Evolutionary conservation across 163 green algal genomes (phyloP), one percentile per base, ranked within the genome.

Genomic region (Prototheca cutis): DNA sequence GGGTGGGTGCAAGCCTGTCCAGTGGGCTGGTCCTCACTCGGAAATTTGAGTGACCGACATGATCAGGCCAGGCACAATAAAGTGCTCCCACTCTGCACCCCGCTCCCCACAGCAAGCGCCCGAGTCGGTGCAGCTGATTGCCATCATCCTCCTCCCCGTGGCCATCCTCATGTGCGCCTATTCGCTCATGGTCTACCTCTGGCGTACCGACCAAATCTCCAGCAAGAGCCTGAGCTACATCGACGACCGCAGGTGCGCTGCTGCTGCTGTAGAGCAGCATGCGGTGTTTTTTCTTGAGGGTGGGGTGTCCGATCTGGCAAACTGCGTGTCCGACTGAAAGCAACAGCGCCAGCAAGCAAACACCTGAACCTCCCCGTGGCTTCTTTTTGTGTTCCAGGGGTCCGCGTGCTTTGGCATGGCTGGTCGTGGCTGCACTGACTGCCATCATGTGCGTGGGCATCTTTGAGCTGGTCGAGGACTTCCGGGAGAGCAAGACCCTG

Each of bases 71-170:
- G 29, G 2, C 10, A n/a, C n/a, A n/a, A n/a, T n/a, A n/a, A n/a
- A n/a, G n/a, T n/a, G n/a, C n/a, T n/a, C n/a, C n/a, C n/a, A n/a
- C n/a, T n/a, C n/a, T n/a, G n/a, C n/a, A n/a, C 36, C 17, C 17
- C 36, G 13, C 36, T 21, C 36, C 36, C 36, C 36, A 15, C 36
- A 15, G 34, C n/a, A 31, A 21, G 55, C 19, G 23, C 39, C 23
- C 55, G 23, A 51, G 5, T 53, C 71, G 59, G 21, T 90, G 28
- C 78, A 88, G 64, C 63, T 92, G 31, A 89, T 94, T 59, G 78
- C 84, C 13, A 71, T 94, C 25, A 87, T 93, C 48, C 72, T 94
- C 61, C 79, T 95, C 53, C 87, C 87, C 2, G 66, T 94, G 49
- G 82, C 80, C 32, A 79, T 94, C 29, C 51, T 79, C 34, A 90